Percentiles rank a stretch among this genome's conserved stretches.
These are phyloP conservation scores for Yamadazyma sp. DNA, from an alignment of 805 yeast genomes.

Conservation along the genomic window DNA sequence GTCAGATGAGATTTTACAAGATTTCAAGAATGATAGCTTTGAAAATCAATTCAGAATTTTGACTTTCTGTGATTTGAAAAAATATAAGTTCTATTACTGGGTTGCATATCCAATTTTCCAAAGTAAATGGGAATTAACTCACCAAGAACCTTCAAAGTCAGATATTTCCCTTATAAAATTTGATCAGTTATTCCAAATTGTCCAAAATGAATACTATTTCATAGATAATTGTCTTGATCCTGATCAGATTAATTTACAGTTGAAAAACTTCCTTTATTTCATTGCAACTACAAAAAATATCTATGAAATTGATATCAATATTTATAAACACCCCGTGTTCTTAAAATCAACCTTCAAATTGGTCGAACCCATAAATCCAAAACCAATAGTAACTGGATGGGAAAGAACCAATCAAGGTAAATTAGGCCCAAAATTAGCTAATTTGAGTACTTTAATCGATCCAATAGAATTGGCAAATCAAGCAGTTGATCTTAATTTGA, in stretches of 20 bases:
- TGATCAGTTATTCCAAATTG: conserved; percentile 36
- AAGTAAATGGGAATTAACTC: conserved; percentile 5
- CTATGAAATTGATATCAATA: conserved; percentile 17
- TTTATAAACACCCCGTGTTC: conserved; percentile 20
- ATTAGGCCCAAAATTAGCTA: conserved; percentile 79
- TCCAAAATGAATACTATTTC: conserved; percentile 22
- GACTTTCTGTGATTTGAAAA: conserved; percentile 84
- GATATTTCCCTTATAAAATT: background rate
- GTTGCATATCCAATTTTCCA: conserved; percentile 67
- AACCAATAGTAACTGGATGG: conserved; percentile 72
- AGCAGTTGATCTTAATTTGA: conserved; percentile 86
- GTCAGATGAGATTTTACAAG: conserved; percentile 24
- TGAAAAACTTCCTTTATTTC: conserved; percentile 57
- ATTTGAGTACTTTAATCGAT: conserved; percentile 75
- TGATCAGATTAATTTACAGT: conserved; percentile 45
- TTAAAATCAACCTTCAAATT: conserved; percentile 19
- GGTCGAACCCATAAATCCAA: conserved; percentile 3
- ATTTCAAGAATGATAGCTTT: conserved; percentile 30
- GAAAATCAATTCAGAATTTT: conserved; percentile 35
- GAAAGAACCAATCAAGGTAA: conserved; percentile 74
- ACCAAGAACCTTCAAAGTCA: background rate
- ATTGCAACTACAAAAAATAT: conserved; percentile 26
- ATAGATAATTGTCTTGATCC: conserved; percentile 30
- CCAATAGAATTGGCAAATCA: conserved; percentile 84
- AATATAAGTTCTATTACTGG: conserved; percentile 89